Conservation (phyloP, 2,329 filamentous ascomycete species). For the Cladosporium sp. region DNA sequence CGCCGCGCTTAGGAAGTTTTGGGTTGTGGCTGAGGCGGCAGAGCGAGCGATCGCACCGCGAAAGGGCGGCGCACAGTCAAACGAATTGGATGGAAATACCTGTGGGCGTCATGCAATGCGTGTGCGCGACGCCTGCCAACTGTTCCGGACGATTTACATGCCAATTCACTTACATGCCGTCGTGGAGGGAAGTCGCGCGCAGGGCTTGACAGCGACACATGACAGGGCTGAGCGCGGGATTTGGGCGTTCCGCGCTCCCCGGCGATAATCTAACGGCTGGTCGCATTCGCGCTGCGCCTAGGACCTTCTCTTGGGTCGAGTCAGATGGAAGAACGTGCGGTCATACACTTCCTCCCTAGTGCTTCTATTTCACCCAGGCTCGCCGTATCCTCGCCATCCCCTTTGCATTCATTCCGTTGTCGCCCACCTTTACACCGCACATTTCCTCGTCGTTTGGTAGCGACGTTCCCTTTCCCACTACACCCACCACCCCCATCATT, state of each 20-base stretch:
- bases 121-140: background rate
- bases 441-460: background rate
- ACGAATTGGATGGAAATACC: constrained; percentile 1
- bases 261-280: constrained; percentile 5
- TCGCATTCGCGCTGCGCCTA: constrained; percentile 7
- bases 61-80: constrained; percentile 1
- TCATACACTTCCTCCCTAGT: constrained; percentile 4
- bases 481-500: constrained; percentile 8
- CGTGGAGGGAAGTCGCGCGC: background rate
- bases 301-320: constrained; percentile 2
- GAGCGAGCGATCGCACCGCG: background rate
- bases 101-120: background rate
- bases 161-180: background rate
- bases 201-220: background rate
- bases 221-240: background rate
- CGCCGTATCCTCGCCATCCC: background rate
- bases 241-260: background rate
- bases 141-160: background rate
- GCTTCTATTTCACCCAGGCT: background rate
- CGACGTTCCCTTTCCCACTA: constrained; percentile 5
- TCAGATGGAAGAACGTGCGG: constrained; percentile 3
- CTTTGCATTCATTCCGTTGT: constrained; percentile 2
- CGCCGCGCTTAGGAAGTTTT: constrained; percentile 6
- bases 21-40: background rate
- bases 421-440: constrained; percentile 2